Evolutionary conservation across 805 yeast genomes (phyloP), one percentile per base, ranked within the genome.

Genomic region (Debaryomyces maramus): DNA sequence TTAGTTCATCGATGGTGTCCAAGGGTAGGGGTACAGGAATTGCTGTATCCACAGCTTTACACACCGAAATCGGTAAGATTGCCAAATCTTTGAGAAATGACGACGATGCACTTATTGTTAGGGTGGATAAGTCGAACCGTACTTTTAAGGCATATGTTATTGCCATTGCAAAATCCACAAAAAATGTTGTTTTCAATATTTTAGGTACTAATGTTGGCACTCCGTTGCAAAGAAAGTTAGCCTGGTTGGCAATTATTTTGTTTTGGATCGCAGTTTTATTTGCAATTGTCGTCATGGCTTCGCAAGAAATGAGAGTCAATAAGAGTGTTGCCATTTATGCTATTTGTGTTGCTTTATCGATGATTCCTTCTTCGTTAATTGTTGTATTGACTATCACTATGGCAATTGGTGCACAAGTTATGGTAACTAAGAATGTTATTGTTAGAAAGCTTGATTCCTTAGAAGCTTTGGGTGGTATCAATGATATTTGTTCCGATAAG

Each of bases 161-260:
- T 16, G 68, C 68, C 7, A 43, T 46, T 36, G 56, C 60, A 28
- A 71, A 71, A 36, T 72, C 76, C 20, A 37, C 59, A 27, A 56
- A 62, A 32, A 74, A 77, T 34, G 58, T 73, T 31, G 56, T 70
- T 43, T 64, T 69, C 45, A 70, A 74, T 39, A 58, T 72, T 30
- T 70, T 75, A 39, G 77, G 80, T 40, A 60, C 70, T 15, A 67
- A 63, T 16, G 75, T 72, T 14, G 70, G 70, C 53, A 76, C 79
- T 47, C 73, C 59, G 44, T 70, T 60, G 55, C 77, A 60, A 58
- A 50, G 78, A 66, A 47, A 67, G 53, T 43, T 78, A 59, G 54
- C 74, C 46, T 53, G 77, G 79, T 44, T 65, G 54, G 80, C 79
- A 4, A 76, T 76, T 24, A 65, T 73, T 37, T 67, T 74, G 41